Evolutionary conservation across 495 filamentous ascomycete species (phyloP).

Genomic region (Trichoderma virens): DNA sequence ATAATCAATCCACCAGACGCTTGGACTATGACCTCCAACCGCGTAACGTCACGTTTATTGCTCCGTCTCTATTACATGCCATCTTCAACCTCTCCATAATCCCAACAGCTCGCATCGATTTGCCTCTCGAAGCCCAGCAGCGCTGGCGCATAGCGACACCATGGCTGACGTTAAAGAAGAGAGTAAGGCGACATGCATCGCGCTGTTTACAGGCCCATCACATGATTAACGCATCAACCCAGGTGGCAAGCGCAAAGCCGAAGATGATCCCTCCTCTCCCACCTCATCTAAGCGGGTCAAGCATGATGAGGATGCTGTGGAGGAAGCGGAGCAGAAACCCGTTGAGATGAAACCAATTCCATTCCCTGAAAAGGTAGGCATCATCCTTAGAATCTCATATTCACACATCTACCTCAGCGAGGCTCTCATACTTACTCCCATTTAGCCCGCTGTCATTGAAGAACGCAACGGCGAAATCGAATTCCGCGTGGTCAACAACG

Average conservation of each 20-base stretch:
- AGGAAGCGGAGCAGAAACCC: constrained; percentile 45
- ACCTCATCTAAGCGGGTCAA: constrained; percentile 58
- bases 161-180: constrained; percentile 22
- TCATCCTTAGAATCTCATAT: not conserved
- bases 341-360: constrained; percentile 50
- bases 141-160: not conserved
- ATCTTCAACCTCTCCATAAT: not conserved
- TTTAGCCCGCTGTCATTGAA: constrained; percentile 79
- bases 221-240: not conserved
- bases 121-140: not conserved
- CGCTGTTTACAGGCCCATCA: not conserved
- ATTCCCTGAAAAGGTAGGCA: constrained; percentile 72
- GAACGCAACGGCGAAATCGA: constrained; percentile 94
- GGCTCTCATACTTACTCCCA: not conserved
- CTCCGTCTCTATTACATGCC: not conserved
- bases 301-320: constrained; percentile 41
- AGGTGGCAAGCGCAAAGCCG: constrained; percentile 74
- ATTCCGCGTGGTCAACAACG: constrained; percentile 97
- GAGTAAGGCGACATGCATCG: constrained; percentile 27
- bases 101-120: not conserved
- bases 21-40: not conserved
- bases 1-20: not conserved
- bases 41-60: not conserved
- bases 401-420: too few relatives aligned
- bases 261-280: constrained; percentile 57